A percentile compares a stretch with the other conserved stretches of the same genome.
Conservation (phyloP, 768 basidiomycete genomes). For the Sarcomyxa edulis region DNA sequence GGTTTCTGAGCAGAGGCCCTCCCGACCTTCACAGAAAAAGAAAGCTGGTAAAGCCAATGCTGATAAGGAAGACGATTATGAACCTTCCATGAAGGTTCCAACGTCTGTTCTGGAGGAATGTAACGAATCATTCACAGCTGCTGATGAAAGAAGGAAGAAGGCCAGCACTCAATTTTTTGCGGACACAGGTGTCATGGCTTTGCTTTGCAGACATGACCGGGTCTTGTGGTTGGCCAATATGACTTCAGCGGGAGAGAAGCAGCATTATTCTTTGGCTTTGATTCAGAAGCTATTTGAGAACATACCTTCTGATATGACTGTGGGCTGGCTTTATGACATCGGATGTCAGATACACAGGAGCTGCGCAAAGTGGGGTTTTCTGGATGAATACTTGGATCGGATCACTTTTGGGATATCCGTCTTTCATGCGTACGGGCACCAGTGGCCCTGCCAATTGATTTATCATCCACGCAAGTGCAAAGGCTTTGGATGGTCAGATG, state of each 20-base stretch:
- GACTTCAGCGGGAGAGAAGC: constrained; percentile 25
- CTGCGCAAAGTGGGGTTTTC: constrained; percentile 19
- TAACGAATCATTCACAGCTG: constrained; percentile 23
- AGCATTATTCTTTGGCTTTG: constrained; percentile 25
- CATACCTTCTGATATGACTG: constrained; percentile 17
- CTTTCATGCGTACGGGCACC: constrained; percentile 35
- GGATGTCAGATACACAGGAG: constrained; percentile 27
- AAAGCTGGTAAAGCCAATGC: no score
- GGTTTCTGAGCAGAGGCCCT: constrained; percentile 11
- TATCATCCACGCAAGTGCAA: constrained; percentile 27
- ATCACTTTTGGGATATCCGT: constrained; percentile 26
- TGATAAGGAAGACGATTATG: constrained; percentile 9
- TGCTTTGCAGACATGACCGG: constrained; percentile 30
- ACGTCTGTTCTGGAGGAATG: constrained; percentile 26
- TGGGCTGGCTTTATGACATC: constrained; percentile 29
- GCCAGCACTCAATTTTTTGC: constrained; percentile 21
- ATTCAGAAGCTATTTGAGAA: constrained; percentile 25
- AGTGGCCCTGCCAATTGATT: constrained; percentile 30
- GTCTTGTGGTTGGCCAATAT: constrained; percentile 32
- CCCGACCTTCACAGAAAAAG: no score
- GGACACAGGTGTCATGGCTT: constrained; percentile 30
- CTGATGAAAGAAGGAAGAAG: constrained; percentile 19
- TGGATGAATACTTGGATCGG: constrained; percentile 14
- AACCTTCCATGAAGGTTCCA: constrained; percentile 19
- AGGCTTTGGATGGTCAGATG: constrained; percentile 24